Evolutionary conservation across 176 grass and related monocot species (phyloP), one percentile per base, ranked within the genome.

Genomic region (Triticum monococcum): DNA sequence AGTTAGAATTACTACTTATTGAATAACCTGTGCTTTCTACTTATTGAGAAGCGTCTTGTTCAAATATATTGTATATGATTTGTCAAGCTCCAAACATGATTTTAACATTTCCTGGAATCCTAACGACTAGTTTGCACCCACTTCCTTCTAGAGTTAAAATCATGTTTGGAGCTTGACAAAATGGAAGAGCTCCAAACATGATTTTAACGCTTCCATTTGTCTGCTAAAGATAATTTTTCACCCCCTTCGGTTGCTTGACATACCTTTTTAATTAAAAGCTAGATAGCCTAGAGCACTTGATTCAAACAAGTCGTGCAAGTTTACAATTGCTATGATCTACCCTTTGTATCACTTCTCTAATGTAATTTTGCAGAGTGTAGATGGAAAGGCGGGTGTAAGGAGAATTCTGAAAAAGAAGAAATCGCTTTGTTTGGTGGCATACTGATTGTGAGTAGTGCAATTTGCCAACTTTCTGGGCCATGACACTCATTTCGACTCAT

Each of bases 401-500:
- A 82, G 63, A 95, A 95, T 82, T 90, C 86, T 13, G 60, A 56
- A 69, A 92, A 88, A 62, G 88, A 95, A 90, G 18, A 86, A 32
- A 81, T 82, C 5, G 50, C 56, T 74, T 72, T 95, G 68, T 89
- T 88, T 84, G 90, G 93, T 60, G 74, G 36, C 68, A 73, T 74
- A 68, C 68, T 95, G 65, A 92, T 95, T 83, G 93, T 95, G 90
- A 88, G 93, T 85, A 16, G 20, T 22, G 54, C n/a, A 12, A 62
- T 74, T 8, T 63, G 3, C 60, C 3, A 4, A n/a, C 25, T 24
- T 25, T 24, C 9, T 63, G 60, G n/a, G 4, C 31, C 11, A 36
- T 4, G 20, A 18, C 18, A 24, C 25, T 68, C 33, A 28, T 87
- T 75, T 82, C 0, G 56, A 59, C 56, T 59, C 0, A 66, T 16